Evolutionary conservation across 1,284 basidiomycete genomes (phyloP).

Genomic region (Phellopilus nigrolimitatus): DNA sequence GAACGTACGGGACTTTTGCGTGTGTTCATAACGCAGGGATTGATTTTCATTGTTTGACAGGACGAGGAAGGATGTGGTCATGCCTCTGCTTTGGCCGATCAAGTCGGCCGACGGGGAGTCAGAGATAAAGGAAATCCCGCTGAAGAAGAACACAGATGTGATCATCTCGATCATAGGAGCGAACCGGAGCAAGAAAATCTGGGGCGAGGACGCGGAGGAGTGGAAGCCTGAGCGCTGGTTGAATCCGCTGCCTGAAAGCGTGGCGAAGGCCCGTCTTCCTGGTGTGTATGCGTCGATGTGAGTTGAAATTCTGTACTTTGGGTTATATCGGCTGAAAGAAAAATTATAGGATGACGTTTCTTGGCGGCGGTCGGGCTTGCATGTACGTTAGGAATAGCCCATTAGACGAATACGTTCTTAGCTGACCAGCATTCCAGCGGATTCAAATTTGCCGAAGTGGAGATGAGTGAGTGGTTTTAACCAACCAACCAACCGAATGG

Average conservation of each 20-base stretch:
- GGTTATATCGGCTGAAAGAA: not conserved
- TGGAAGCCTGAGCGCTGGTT: constrained; percentile 26
- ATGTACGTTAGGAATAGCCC: constrained; percentile 10
- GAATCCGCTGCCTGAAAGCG: constrained; percentile 7
- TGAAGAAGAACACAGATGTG: constrained; percentile 22
- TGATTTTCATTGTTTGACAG: not conserved
- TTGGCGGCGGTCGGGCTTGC: constrained; percentile 19
- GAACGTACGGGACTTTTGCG: constrained; percentile 8
- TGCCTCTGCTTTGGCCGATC: constrained; percentile 22
- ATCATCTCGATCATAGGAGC: constrained; percentile 22
- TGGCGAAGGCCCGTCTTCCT: constrained; percentile 18
- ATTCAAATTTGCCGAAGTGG: constrained; percentile 11
- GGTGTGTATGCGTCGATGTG: constrained; percentile 25
- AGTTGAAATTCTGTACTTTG: constrained; percentile 8
- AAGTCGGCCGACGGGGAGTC: constrained; percentile 11
- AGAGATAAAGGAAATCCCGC: constrained; percentile 11
- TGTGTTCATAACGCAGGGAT: constrained; percentile 10
- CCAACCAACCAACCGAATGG: not conserved
- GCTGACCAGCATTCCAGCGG: not conserved
- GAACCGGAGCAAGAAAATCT: constrained; percentile 22
- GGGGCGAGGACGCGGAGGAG: constrained; percentile 22
- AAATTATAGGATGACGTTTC: constrained; percentile 17
- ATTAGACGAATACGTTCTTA: not conserved
- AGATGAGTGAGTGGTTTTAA: constrained; percentile 4
- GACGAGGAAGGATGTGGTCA: constrained; percentile 14